A percentile compares a stretch with the other conserved stretches of the same genome.
phyloP scores from a whole-genome alignment of 805 yeast species.

The Hanseniaspora jakobsenii region DNA sequence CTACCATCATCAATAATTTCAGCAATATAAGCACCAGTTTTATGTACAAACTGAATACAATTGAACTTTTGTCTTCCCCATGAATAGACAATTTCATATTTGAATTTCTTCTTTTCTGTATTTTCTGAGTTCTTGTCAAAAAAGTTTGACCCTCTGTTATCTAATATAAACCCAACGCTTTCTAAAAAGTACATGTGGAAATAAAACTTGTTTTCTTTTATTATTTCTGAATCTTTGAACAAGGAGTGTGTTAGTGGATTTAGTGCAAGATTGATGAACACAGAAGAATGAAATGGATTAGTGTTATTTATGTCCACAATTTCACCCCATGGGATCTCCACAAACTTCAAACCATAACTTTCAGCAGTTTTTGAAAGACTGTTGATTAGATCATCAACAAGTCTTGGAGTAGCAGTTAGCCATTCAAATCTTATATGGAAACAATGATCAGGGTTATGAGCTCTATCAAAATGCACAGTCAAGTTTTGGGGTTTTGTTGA shows the following conservation, averaged over 20 bases:
- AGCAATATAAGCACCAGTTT: constrained; percentile 78
- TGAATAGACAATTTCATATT: constrained; percentile 63
- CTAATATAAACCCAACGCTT: constrained; percentile 63
- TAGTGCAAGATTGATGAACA: constrained; percentile 51
- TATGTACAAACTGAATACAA: constrained; percentile 81
- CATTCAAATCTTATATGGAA: constrained; percentile 86
- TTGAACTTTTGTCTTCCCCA: constrained; percentile 84
- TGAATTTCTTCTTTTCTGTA: constrained; percentile 16
- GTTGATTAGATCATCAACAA: constrained; percentile 65
- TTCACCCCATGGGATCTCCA: constrained; percentile 88
- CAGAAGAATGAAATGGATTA: constrained; percentile 83
- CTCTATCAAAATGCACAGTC: constrained; percentile 77
- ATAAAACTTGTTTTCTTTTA: constrained; percentile 46
- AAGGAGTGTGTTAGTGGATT: constrained; percentile 67
- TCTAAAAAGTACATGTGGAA: constrained; percentile 68
- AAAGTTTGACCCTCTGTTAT: constrained; percentile 61
- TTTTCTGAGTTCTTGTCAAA: constrained; percentile 35
- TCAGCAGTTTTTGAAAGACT: constrained; percentile 77
- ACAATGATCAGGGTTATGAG: constrained; percentile 90
- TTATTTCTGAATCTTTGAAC: constrained; percentile 28
- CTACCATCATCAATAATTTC: constrained; percentile 72
- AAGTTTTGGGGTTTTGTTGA: constrained; percentile 70
- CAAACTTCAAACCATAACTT: constrained; percentile 64
- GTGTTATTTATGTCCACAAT: constrained; percentile 58
- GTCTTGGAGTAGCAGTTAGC: constrained; percentile 78